These are phyloP conservation scores for Fulvia fulva DNA, from an alignment of 2,329 filamentous ascomycete genomes.

Conservation along the genomic window DNA sequence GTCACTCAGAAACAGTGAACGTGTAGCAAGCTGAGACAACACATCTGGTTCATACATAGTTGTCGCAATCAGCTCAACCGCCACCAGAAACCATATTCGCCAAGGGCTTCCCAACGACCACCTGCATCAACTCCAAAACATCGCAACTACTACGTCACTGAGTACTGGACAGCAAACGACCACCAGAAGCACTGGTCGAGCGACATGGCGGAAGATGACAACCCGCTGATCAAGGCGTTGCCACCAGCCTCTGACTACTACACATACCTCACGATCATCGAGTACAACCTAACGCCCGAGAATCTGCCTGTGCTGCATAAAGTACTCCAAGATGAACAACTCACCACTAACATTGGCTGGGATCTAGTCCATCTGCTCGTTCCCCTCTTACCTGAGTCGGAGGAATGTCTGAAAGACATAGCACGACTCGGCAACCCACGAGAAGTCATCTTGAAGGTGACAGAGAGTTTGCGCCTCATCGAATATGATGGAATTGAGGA, in stretches of 20 bases:
- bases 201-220: slow-evolving; percentile 31
- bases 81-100: background rate
- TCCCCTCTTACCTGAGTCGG: slow-evolving; percentile 60
- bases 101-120: background rate
- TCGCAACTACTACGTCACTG: slow-evolving; percentile 3
- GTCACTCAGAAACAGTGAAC: background rate
- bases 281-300: slow-evolving; percentile 65
- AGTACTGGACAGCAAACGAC: background rate
- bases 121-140: background rate
- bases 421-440: slow-evolving; percentile 74
- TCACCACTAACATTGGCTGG: slow-evolving; percentile 78
- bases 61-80: background rate
- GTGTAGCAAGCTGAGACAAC: background rate
- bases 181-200: background rate
- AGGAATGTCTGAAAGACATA: slow-evolving; percentile 67
- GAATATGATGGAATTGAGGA: slow-evolving; percentile 52
- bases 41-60: background rate
- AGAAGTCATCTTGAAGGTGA: slow-evolving; percentile 76
- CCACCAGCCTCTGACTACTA: slow-evolving; percentile 64
- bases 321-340: slow-evolving; percentile 62
- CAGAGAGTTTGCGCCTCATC: slow-evolving; percentile 64
- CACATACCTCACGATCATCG: slow-evolving; percentile 74
- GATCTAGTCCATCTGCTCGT: slow-evolving; percentile 74
- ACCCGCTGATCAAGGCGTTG: slow-evolving; percentile 55
- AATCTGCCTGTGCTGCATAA: slow-evolving; percentile 65